phyloP scores from a whole-genome alignment of 1,139 yeast species.

The Geotrichum phurueaensis region DNA sequence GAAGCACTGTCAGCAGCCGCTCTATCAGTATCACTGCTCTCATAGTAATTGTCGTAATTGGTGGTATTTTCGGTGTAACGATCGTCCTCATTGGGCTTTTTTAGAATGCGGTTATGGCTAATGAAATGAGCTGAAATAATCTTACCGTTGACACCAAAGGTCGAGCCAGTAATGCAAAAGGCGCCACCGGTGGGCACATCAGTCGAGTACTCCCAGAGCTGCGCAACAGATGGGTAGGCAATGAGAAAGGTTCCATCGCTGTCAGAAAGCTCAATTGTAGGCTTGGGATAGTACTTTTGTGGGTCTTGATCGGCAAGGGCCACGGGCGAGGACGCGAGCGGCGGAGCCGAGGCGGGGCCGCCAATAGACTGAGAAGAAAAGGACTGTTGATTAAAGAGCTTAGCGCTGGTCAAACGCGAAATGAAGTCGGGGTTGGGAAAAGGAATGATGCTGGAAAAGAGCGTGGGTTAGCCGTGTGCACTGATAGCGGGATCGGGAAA shows the following conservation, averaged over 20 bases:
- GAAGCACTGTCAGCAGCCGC: background rate
- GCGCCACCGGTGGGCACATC: conserved; percentile 18
- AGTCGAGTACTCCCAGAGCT: conserved; percentile 24
- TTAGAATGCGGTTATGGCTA: background rate
- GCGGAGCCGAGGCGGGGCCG: conserved; percentile 18
- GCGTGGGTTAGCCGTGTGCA: conserved; percentile 1
- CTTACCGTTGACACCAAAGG: conserved; percentile 23
- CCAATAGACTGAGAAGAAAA: conserved; percentile 10
- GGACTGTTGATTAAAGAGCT: conserved; percentile 20
- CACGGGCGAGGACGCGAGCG: conserved; percentile 12
- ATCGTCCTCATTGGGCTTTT: background rate
- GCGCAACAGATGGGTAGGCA: conserved; percentile 23
- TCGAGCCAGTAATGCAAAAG: conserved; percentile 23
- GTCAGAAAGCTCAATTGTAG: conserved; percentile 15
- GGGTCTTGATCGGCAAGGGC: conserved; percentile 9
- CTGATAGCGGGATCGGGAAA: background rate
- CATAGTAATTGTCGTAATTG: background rate
- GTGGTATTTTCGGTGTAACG: background rate
- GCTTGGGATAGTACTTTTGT: conserved; percentile 15
- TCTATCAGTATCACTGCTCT: background rate
- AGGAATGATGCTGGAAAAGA: conserved; percentile 19
- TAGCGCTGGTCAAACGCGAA: conserved; percentile 28
- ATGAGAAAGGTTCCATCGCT: conserved; percentile 20
- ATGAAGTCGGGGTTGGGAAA: conserved; percentile 25
- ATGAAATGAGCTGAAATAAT: conserved; percentile 19